Base-by-base conservation (phyloP, 495 filamentous ascomycete genomes). In the Neurospora pannonica region DNA sequence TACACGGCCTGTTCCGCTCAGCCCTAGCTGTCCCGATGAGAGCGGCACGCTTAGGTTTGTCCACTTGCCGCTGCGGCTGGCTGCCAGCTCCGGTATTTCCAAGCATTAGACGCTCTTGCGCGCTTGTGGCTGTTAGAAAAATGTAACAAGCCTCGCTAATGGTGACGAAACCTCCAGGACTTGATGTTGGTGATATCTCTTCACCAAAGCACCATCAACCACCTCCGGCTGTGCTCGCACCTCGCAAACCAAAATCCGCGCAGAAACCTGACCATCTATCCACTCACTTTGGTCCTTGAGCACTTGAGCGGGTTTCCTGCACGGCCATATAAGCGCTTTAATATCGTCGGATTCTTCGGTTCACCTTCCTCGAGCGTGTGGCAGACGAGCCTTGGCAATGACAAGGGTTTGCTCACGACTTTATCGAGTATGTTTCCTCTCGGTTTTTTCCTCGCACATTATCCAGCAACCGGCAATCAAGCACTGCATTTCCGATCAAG, bases 291-390 rank as follows among this genome's bases (percentile, higher is more conserved):
- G 54, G 28, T 67, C 28, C 54, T 34, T 19, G 28, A 34, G 54
- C 54, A 67, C 3, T 34, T 15, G 13, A 9, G 54, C 28, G 15
- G 24, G 67, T 76, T 74, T 67, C 70, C 71, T 24, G 74, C 75
- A 69, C 70, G 48, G 70, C 42, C 73, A 60, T 73, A 40, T 15
- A 24, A 62, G 46, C 38, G 21, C 74, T 31, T 76, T 48, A 31
- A 71, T 70, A 42, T 75, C 75, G 73, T 78, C 78, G 78, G 77
- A 70, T 79, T 79, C n/a, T 76, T 79, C 77, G 79, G 79, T 74
- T 73, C 74, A 75, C 54, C 62, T 73, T 74, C 71, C 70, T 73
- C 71, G 43, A 72, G 46, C 74, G 38, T 77, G 75, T 78, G 74
- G 76, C 78, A 77, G 74, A 77, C 54, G 54, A 67, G 54, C 28